Evolutionary conservation across 257 asterid genomes (phyloP).

Genomic region (Gentiana straminea): DNA sequence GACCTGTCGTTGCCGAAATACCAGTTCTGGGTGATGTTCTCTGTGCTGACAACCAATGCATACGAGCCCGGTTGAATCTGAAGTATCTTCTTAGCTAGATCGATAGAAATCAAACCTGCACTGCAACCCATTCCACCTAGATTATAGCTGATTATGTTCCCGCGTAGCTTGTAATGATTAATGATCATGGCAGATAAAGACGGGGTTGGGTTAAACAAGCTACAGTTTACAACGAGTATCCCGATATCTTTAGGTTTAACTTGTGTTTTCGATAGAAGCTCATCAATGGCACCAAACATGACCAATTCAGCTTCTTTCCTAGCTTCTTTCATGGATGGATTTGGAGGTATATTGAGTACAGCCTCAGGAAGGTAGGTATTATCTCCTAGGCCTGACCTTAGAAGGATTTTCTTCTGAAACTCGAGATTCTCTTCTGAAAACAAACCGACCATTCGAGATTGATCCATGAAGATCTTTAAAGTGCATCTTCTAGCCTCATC

Average conservation of each 20-base stretch:
- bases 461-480: constrained; percentile 24
- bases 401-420: constrained; percentile 26
- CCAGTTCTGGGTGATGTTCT: constrained; percentile 32
- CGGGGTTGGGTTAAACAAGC: constrained; percentile 37
- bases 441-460: constrained; percentile 18
- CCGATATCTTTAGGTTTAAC: constrained; percentile 27
- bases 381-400: constrained; percentile 32
- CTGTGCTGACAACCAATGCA: constrained; percentile 31
- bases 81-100: constrained; percentile 32
- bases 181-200: constrained; percentile 32
- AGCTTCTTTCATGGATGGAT: constrained; percentile 27
- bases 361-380: constrained; percentile 32
- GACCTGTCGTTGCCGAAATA: constrained; percentile 34
- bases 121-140: constrained; percentile 41
- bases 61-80: constrained; percentile 27
- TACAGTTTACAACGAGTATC: constrained; percentile 31
- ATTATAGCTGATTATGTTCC: constrained; percentile 25
- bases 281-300: constrained; percentile 35
- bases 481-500: constrained; percentile 23
- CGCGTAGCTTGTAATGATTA: constrained; percentile 33
- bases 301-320: constrained; percentile 33
- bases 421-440: constrained; percentile 30
- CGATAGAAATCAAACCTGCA: constrained; percentile 29
- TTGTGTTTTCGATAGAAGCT: constrained; percentile 20
- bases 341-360: constrained; percentile 26